These are phyloP conservation scores for Penicillium turbatum DNA, from an alignment of 495 filamentous ascomycete genomes.

Conservation along the genomic window DNA sequence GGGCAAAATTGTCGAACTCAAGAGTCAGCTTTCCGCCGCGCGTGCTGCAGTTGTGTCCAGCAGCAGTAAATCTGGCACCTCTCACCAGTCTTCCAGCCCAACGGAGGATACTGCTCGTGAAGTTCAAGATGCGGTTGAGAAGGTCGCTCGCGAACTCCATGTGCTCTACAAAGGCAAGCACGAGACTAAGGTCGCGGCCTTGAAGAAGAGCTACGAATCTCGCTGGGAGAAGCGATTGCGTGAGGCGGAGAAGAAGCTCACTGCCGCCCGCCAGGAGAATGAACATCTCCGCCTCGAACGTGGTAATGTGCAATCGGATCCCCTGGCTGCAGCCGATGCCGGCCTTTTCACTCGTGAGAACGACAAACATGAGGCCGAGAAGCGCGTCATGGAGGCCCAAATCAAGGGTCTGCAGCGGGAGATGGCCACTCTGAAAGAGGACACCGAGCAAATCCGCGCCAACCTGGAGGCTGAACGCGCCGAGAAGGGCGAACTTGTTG, in stretches of 20 bases:
- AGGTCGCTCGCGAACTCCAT: constrained; percentile 84
- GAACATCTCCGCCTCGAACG: constrained; percentile 63
- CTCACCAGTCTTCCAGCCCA: constrained; percentile 16
- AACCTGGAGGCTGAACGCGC: constrained; percentile 71
- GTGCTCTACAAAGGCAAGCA: constrained; percentile 94
- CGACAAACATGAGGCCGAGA: constrained; percentile 50
- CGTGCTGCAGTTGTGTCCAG: constrained; percentile 41
- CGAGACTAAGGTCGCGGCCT: constrained; percentile 84
- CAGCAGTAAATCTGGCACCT: constrained; percentile 6
- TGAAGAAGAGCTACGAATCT: constrained; percentile 92
- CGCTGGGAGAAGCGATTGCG: constrained; percentile 81
- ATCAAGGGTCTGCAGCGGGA: constrained; percentile 68
- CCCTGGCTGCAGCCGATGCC: constrained; percentile 41
- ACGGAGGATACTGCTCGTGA: constrained; percentile 44
- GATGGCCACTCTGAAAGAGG: constrained; percentile 56
- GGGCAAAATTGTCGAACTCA: constrained; percentile 54
- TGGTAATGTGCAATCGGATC: constrained; percentile 59
- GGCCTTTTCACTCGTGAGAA: constrained; percentile 37
- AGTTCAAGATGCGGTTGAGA: constrained; percentile 86
- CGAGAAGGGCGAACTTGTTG: constrained; percentile 93
- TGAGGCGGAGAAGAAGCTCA: constrained; percentile 67
- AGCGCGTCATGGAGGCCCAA: constrained; percentile 54
- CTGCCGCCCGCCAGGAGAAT: constrained; percentile 63
- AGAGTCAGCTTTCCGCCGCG: constrained; percentile 67
- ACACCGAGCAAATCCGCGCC: constrained; percentile 58